Base-by-base conservation (phyloP, 768 basidiomycete species). In the Amanita rimosa region DNA sequence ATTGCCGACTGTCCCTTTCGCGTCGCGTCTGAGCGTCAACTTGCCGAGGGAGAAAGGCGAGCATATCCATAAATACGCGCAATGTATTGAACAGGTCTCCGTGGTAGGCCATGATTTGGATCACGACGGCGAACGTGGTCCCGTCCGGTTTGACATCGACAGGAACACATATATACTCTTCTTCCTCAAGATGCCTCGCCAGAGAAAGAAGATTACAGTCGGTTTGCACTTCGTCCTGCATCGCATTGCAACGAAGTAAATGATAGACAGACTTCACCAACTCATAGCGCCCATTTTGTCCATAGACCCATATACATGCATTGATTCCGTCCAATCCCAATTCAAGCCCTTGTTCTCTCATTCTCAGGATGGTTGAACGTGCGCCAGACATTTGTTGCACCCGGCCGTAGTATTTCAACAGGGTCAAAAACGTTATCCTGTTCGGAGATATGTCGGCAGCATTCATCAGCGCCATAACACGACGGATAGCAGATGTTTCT, bases 71-170 rank as follows among this genome's bases (percentile, higher is more conserved):
- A 56, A 90, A 81, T 44, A 81, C 67, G 11, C 65, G 58, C 35
- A 92, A 65, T 2, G 76, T 71, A 6, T 65, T 62, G 22, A 60
- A 58, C 44, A 93, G 70, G 54, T 86, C 68, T 14, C 91, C 89
- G 48, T 77, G 74, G 59, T 85, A 84, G 2, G 86, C 74, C 62
- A 83, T 72, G 4, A 70, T 62, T 58, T 92, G 89, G 45, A 91
- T 72, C 61, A 89, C 66, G 22, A 67, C 63, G 13, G 76, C 78
- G 61, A 81, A 93, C 11, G 85, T 90, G 49, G 79, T 63, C 16
- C 68, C 64, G 60, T 88, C 75, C 6, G 89, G 85, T 37, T 65
- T 61, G 33, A 83, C 54, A 9, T 65, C 56, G 13, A 54, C 52
- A 3, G 64, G 56, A 5, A 82, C 61, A 41, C 63, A 57, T 51